phyloP scores from a whole-genome alignment of 495 filamentous ascomycete species.

The Penicillium lagena region DNA sequence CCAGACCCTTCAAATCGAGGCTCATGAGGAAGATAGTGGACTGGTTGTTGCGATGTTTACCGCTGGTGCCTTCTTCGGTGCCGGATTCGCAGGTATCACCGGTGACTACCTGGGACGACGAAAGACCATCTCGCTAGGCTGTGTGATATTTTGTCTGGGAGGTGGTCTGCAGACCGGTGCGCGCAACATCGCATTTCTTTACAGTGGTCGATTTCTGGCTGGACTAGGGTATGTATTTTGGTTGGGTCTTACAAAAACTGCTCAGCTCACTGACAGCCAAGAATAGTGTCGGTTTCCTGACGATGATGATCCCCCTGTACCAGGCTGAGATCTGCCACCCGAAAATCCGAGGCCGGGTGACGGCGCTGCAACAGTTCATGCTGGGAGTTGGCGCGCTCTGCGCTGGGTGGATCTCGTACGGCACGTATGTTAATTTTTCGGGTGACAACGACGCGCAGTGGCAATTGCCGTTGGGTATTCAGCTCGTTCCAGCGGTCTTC shows the following conservation, averaged over 20 bases:
- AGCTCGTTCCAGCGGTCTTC: constrained; percentile 34
- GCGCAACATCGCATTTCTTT: constrained; percentile 27
- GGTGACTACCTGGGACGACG: constrained; percentile 36
- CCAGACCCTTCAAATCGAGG: too few species aligned
- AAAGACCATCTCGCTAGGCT: constrained; percentile 37
- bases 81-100: constrained; percentile 28
- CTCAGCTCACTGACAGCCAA: not conserved
- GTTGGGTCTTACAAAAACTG: constrained; percentile 1
- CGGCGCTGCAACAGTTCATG: constrained; percentile 39
- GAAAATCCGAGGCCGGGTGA: constrained; percentile 37
- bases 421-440: constrained; percentile 44
- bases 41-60: constrained; percentile 67
- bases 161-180: constrained; percentile 38
- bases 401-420: constrained; percentile 37
- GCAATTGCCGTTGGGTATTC: constrained; percentile 35
- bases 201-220: constrained; percentile 37
- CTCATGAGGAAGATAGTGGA: constrained; percentile 31
- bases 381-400: constrained; percentile 35
- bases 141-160: constrained; percentile 37
- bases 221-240: constrained; percentile 47
- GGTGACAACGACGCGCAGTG: constrained; percentile 34
- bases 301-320: constrained; percentile 42
- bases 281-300: constrained; percentile 52
- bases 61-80: constrained; percentile 35
- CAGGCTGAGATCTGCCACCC: constrained; percentile 41